Percentiles rank a stretch among this genome's conserved stretches.
Evolutionary conservation across 2,329 filamentous ascomycete genomes (phyloP).

Genomic region (Diplodia corticola): DNA sequence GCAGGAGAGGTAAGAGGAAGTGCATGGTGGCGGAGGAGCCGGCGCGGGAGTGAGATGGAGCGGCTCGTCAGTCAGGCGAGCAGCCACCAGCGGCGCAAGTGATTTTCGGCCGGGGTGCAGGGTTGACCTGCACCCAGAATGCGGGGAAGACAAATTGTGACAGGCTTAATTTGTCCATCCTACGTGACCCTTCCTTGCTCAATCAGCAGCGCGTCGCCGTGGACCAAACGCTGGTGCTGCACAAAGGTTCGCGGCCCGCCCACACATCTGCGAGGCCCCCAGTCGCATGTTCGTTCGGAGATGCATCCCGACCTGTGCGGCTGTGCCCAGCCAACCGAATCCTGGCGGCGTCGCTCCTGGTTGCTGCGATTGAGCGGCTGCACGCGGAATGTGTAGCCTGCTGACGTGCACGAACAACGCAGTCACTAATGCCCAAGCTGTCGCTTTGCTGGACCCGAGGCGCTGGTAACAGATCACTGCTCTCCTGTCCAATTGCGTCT

Average conservation of each 20-base stretch:
- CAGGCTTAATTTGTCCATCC: neutral
- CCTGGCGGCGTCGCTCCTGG: neutral
- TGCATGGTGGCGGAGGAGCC: constrained; percentile 21
- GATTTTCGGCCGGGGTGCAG: constrained; percentile 13
- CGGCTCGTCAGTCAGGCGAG: constrained; percentile 19
- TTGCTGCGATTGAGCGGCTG: neutral
- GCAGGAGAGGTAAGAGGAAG: constrained; percentile 6
- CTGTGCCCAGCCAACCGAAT: neutral
- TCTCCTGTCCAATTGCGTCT: neutral
- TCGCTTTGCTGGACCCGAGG: neutral
- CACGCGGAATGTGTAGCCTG: neutral
- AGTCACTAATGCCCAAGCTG: neutral
- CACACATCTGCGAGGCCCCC: neutral
- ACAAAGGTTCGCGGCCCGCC: constrained; percentile 3
- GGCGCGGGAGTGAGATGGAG: constrained; percentile 14
- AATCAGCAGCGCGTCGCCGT: neutral
- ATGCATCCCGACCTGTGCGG: constrained; percentile 1
- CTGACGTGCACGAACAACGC: neutral
- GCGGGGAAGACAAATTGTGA: neutral
- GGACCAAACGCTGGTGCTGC: constrained; percentile 8
- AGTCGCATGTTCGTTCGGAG: neutral
- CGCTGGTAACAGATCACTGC: neutral
- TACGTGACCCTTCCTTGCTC: neutral
- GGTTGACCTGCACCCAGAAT: constrained; percentile 3
- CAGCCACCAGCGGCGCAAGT: constrained; percentile 11